phyloP scores from a whole-genome alignment of 257 asterid genomes.

The Leonotis leonurus region DNA sequence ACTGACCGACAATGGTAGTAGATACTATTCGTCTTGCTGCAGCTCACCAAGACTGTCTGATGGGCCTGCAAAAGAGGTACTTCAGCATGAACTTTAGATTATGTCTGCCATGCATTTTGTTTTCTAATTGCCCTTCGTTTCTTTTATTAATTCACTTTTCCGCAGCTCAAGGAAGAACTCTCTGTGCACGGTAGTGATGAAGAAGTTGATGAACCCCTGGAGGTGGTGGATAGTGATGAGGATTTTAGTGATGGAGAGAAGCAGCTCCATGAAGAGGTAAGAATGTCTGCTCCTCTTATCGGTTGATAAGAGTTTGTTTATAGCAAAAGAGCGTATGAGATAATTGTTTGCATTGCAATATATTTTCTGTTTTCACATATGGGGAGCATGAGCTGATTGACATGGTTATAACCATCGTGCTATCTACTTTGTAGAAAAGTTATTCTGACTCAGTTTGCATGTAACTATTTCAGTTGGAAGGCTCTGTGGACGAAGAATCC shows the following conservation, averaged over 20 bases:
- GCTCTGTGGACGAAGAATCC: conserved; percentile 86
- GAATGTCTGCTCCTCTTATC: not conserved
- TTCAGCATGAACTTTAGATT: not conserved
- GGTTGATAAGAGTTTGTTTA: not conserved
- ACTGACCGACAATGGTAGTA: conserved; percentile 76
- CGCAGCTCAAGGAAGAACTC: conserved; percentile 79
- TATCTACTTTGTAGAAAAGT: too few relatives aligned
- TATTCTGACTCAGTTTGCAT: not conserved
- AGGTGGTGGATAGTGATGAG: conserved; percentile 73
- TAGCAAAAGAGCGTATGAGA: not conserved
- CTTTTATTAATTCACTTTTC: conserved; percentile 3
- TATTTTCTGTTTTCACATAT: too few relatives aligned
- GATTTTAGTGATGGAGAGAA: conserved; percentile 60
- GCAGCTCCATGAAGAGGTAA: conserved; percentile 65
- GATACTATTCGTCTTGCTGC: conserved; percentile 84
- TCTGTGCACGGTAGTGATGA: conserved; percentile 97
- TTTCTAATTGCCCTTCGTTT: not conserved
- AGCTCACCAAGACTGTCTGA: conserved; percentile 86
- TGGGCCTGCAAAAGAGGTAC: conserved; percentile 88
- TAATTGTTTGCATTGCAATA: not conserved
- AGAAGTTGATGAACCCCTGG: conserved; percentile 76
- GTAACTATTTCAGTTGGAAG: conserved; percentile 49
- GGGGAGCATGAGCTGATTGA: not conserved
- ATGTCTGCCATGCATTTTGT: not conserved
- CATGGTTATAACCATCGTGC: not conserved